Percentiles rank a stretch among this genome's conserved stretches.
phyloP scores from a whole-genome alignment of 179 eudicot genomes.

The Silene vulgaris region DNA sequence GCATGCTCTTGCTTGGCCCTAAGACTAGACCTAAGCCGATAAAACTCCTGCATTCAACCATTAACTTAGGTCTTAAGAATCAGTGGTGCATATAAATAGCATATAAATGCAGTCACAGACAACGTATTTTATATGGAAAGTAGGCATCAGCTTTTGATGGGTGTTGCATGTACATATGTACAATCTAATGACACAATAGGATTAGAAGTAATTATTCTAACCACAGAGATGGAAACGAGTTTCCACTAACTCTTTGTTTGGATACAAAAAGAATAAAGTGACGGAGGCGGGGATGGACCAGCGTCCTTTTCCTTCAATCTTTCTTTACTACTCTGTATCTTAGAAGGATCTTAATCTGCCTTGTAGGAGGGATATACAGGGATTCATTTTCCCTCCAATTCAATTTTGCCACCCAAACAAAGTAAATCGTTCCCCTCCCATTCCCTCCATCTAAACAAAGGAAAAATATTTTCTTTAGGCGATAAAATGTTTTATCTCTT shows the following conservation, averaged over 20 bases:
- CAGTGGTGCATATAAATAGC: neutral
- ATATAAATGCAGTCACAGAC: neutral
- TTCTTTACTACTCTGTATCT: too few species aligned
- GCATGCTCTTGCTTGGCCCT: slow-evolving; percentile 96
- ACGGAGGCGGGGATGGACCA: neutral
- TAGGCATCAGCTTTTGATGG: neutral
- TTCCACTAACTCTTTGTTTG: neutral
- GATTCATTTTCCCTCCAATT: neutral
- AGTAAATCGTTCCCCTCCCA: neutral
- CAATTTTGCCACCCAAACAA: neutral
- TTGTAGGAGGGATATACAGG: neutral
- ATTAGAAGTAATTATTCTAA: neutral
- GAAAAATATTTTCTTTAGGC: neutral
- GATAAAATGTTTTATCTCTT: too few species aligned
- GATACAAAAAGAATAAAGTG: neutral
- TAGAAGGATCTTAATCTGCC: neutral
- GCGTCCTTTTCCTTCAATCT: neutral
- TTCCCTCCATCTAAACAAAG: neutral
- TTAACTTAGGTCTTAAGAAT: slow-evolving; percentile 21
- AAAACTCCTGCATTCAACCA: slow-evolving; percentile 65
- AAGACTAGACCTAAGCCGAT: slow-evolving; percentile 79
- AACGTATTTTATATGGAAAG: neutral
- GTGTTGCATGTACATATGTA: neutral
- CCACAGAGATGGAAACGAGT: slow-evolving; percentile 1
- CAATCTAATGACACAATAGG: neutral